These are phyloP conservation scores for Metschnikowia noctiluminum DNA, from an alignment of 805 yeast genomes.

Conservation along the genomic window DNA sequence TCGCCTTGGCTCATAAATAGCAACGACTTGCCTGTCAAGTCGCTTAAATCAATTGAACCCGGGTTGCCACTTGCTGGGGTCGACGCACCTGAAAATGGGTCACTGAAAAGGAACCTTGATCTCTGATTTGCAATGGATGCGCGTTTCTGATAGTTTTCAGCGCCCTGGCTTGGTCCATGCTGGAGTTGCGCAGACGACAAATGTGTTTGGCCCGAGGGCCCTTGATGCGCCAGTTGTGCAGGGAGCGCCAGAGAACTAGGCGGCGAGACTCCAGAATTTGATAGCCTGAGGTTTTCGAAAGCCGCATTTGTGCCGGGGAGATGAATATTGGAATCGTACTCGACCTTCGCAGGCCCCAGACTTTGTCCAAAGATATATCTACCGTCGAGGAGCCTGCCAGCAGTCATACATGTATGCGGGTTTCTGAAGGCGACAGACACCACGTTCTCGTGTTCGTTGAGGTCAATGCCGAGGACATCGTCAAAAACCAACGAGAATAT, in stretches of 20 bases:
- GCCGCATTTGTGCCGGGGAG: conserved; percentile 19
- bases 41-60: conserved; percentile 32
- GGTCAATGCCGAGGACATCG: conserved; percentile 48
- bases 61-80: conserved; percentile 17
- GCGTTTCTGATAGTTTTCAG: conserved; percentile 42
- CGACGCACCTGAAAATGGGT: conserved; percentile 42
- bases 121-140: conserved; percentile 56
- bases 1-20: conserved; percentile 46
- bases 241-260: conserved; percentile 20
- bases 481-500: conserved; percentile 70
- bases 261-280: conserved; percentile 33
- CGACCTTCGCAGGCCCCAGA: conserved; percentile 35
- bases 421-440: conserved; percentile 37
- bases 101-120: conserved; percentile 68
- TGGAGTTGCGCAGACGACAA: conserved; percentile 6
- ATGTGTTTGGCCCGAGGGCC: background rate
- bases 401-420: conserved; percentile 38
- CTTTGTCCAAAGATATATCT: conserved; percentile 38
- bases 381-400: conserved; percentile 39
- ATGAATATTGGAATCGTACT: conserved; percentile 24
- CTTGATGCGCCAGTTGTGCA: conserved; percentile 1
- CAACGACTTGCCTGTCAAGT: conserved; percentile 40
- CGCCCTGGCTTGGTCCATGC: conserved; percentile 13
- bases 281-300: conserved; percentile 27
- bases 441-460: conserved; percentile 20